Conservation (phyloP, 148 eudicot genomes). For the Rhododendron griersonianum region DNA sequence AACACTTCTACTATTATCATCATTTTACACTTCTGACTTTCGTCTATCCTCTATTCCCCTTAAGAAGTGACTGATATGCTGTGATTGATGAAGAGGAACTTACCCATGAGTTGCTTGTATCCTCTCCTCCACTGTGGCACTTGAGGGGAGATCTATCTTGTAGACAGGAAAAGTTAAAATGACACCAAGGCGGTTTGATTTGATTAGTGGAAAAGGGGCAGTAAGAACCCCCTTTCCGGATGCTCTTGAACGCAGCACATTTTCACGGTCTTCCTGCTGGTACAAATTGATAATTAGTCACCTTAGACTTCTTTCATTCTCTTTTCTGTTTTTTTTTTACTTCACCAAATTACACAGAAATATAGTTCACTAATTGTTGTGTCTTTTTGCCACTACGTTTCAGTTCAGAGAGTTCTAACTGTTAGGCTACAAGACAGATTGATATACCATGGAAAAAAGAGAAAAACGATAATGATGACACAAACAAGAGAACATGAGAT, state of each 20-base stretch:
- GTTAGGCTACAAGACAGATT: neutral
- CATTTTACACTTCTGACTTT: neutral
- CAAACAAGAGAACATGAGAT: neutral
- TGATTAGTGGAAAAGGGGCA: slow-evolving; percentile 79
- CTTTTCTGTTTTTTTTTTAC: neutral
- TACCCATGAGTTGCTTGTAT: slow-evolving; percentile 83
- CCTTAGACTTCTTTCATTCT: neutral
- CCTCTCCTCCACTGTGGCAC: slow-evolving; percentile 69
- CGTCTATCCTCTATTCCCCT: neutral
- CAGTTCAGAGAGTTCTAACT: neutral
- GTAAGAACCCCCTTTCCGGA: slow-evolving; percentile 96
- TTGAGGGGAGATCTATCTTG: slow-evolving; percentile 72
- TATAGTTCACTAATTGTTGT: neutral
- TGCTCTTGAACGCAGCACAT: slow-evolving; percentile 88
- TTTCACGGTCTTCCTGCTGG: slow-evolving; percentile 90
- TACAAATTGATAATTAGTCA: slow-evolving; percentile 2
- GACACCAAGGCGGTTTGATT: slow-evolving; percentile 91
- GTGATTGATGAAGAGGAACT: neutral
- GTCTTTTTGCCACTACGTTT: neutral
- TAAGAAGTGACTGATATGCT: neutral
- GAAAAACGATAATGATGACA: neutral
- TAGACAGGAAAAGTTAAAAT: slow-evolving; percentile 98
- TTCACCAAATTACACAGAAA: neutral
- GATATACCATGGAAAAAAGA: neutral
- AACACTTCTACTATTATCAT: neutral